Percentiles rank a stretch among this genome's conserved stretches.
Conservation (phyloP, 495 filamentous ascomycete genomes). For the Opeltia flavorubescens region DNA sequence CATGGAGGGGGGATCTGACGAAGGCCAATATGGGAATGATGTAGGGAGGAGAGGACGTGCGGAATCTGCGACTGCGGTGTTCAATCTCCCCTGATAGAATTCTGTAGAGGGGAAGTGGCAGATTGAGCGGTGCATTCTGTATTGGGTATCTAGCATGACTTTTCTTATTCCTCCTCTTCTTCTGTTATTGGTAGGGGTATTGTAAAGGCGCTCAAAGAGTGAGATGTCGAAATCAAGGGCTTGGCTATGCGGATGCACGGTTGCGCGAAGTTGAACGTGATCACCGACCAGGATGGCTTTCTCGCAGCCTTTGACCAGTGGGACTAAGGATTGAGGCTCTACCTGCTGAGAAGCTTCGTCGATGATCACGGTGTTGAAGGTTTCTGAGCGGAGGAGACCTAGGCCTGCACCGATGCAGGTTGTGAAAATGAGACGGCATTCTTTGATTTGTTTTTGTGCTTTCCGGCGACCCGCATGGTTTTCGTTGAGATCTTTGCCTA, state of each 20-base stretch:
- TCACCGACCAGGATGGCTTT: constrained; percentile 37
- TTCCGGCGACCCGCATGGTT: constrained; percentile 21
- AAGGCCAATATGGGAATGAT: constrained; percentile 21
- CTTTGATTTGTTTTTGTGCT: constrained; percentile 28
- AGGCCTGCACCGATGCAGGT: constrained; percentile 36
- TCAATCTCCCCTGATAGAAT: constrained; percentile 32
- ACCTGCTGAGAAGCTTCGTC: constrained; percentile 41
- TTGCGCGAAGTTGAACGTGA: constrained; percentile 38
- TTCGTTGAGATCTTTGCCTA: constrained; percentile 29
- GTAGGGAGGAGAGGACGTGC: constrained; percentile 17
- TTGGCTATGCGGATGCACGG: constrained; percentile 25
- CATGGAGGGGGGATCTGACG: background rate
- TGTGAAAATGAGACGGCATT: constrained; percentile 29
- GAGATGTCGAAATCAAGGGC: constrained; percentile 31
- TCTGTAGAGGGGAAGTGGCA: constrained; percentile 31
- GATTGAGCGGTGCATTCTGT: constrained; percentile 36
- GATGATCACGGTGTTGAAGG: constrained; percentile 32
- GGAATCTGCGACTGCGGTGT: constrained; percentile 21
- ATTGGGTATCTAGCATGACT: constrained; percentile 39
- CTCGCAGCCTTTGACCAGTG: constrained; percentile 33
- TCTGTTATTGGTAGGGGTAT: background rate
- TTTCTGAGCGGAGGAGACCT: constrained; percentile 30
- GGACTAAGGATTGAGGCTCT: constrained; percentile 32
- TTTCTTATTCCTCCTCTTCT: constrained; percentile 17
- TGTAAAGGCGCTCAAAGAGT: constrained; percentile 36